phyloP scores from a whole-genome alignment of 208 protist species.

The Acanthamoeba healyi region DNA sequence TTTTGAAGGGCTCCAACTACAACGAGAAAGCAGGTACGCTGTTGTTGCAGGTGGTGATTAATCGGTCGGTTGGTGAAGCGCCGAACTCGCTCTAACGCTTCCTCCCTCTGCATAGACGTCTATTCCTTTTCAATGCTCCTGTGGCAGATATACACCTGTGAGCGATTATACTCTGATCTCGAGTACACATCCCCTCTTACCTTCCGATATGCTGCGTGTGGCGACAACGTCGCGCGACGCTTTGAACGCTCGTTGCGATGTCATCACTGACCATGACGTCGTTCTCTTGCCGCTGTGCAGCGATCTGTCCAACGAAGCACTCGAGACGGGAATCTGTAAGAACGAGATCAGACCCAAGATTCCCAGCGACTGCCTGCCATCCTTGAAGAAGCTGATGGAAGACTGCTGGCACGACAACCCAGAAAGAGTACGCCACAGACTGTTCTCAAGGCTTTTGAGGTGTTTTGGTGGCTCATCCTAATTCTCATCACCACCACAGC shows the following conservation, averaged over 20 bases:
- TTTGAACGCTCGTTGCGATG: no score
- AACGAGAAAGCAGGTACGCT: slow-evolving; percentile 81
- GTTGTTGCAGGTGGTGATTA: background rate
- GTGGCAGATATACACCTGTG: slow-evolving; percentile 84
- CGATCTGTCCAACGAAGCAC: slow-evolving; percentile 77
- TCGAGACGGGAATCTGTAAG: slow-evolving; percentile 79
- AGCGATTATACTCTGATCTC: slow-evolving; percentile 54
- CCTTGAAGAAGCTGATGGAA: slow-evolving; percentile 75
- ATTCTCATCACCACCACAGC: background rate
- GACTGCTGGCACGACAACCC: slow-evolving; percentile 79
- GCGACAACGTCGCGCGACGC: no score
- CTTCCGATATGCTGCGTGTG: background rate
- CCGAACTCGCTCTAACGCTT: background rate
- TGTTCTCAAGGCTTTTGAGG: no score
- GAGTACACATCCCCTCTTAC: background rate
- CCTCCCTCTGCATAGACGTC: slow-evolving; percentile 72
- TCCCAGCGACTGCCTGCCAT: slow-evolving; percentile 77
- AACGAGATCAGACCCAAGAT: slow-evolving; percentile 79
- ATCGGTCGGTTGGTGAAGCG: background rate
- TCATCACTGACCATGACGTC: background rate
- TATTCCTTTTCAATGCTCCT: slow-evolving; percentile 88
- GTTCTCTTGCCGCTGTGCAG: slow-evolving; percentile 68
- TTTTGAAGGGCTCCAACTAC: slow-evolving; percentile 83
- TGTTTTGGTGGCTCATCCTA: no score
- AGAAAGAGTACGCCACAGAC: background rate